Conservation (phyloP, 192 early-diverging fungal species). For the Gonapodya sp. region DNA sequence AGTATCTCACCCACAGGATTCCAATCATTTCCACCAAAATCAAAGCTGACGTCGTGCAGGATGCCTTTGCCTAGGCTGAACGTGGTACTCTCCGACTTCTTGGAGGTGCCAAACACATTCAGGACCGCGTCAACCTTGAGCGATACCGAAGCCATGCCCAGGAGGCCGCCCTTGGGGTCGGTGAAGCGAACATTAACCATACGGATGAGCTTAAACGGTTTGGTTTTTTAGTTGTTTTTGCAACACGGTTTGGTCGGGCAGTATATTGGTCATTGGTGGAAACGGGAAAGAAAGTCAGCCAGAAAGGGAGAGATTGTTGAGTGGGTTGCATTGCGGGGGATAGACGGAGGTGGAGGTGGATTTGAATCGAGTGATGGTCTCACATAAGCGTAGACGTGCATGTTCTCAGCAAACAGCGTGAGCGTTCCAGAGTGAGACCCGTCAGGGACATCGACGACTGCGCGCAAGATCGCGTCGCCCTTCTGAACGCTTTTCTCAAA, state of each 20-base stretch:
- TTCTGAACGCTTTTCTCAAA: neutral
- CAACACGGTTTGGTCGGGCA: too few relatives aligned
- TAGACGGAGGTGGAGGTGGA: too few relatives aligned
- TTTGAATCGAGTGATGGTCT: neutral
- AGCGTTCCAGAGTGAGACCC: neutral
- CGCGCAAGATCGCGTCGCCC: neutral
- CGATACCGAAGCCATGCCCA: neutral
- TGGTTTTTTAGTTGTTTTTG: too few relatives aligned
- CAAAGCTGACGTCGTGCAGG: neutral
- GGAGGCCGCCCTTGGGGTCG: neutral
- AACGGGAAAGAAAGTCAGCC: too few relatives aligned
- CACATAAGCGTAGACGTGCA: neutral
- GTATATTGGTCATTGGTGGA: too few relatives aligned
- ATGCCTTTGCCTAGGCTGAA: neutral
- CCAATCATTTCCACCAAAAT: neutral
- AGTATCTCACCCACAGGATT: neutral
- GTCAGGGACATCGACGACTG: neutral
- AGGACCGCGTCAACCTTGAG: neutral
- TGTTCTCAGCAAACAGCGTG: neutral
- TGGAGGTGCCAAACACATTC: neutral
- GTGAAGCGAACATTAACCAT: neutral
- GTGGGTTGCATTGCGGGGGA: too few relatives aligned
- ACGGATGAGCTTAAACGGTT: neutral
- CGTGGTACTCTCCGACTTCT: neutral
- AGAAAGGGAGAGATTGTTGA: too few relatives aligned